phyloP scores from a whole-genome alignment of 164 flowering plant genomes.

The Euptelea pleiosperma region DNA sequence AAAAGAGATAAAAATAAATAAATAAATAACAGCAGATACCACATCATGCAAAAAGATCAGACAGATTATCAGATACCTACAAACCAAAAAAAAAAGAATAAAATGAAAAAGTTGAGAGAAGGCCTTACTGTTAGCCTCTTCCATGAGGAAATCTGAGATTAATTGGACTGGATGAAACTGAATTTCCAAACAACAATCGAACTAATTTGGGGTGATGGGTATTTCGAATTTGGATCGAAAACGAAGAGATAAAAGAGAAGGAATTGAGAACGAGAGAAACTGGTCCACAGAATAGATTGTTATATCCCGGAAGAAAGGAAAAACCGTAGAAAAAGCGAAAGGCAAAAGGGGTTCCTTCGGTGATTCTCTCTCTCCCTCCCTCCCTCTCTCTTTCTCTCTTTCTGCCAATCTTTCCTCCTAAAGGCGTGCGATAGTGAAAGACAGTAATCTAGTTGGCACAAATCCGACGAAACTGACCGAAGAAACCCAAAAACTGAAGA shows the following conservation, averaged over 20 bases:
- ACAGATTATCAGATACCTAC: not conserved
- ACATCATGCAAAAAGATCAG: not conserved
- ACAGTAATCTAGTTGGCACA: too few species aligned
- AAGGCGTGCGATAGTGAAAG: too few species aligned
- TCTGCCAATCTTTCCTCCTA: too few species aligned
- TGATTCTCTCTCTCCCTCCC: too few species aligned
- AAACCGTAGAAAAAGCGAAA: too few species aligned
- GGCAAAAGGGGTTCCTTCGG: too few species aligned
- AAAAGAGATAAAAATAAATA: not conserved
- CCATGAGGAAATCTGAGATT: slow-evolving; percentile 10
- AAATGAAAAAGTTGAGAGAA: not conserved
- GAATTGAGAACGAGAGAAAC: not conserved
- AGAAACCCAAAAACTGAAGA: too few species aligned
- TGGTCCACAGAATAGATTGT: too few species aligned
- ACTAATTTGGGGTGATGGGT: not conserved
- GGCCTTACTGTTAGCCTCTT: slow-evolving; percentile 20
- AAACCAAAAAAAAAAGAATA: not conserved
- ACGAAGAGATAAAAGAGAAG: too few species aligned
- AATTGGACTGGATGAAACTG: not conserved
- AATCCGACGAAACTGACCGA: too few species aligned
- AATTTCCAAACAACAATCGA: not conserved
- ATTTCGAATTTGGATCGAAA: not conserved
- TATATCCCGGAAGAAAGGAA: too few species aligned
- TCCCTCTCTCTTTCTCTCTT: too few species aligned
- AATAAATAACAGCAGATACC: not conserved